phyloP scores from a whole-genome alignment of 495 filamentous ascomycete species.

The Podospora anserina region DNA sequence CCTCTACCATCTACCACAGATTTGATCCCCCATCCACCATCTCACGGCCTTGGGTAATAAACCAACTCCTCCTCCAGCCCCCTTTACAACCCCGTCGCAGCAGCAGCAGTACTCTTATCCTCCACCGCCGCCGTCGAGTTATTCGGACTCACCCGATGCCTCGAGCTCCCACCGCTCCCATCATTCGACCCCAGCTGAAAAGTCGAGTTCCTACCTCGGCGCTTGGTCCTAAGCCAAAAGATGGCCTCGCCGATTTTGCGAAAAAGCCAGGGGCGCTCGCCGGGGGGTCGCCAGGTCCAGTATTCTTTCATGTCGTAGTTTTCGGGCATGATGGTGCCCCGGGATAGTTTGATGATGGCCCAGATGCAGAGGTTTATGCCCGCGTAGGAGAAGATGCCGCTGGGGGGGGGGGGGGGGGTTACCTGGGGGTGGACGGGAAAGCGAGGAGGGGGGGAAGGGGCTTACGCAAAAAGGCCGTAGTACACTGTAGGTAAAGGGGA shows the following conservation, averaged over 20 bases:
- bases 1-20: neutral
- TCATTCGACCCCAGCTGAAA: slow-evolving; percentile 15
- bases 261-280: slow-evolving; percentile 36
- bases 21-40: neutral
- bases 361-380: slow-evolving; percentile 63
- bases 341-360: slow-evolving; percentile 49
- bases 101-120: slow-evolving; percentile 3
- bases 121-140: neutral
- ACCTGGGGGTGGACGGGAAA: slow-evolving; percentile 8
- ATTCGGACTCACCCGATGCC: neutral
- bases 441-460: neutral
- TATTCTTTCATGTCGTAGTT: slow-evolving; percentile 72
- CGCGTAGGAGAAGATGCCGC: slow-evolving; percentile 70
- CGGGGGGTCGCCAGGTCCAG: slow-evolving; percentile 61
- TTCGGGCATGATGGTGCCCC: slow-evolving; percentile 61
- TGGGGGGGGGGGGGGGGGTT: slow-evolving; percentile 22
- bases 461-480: slow-evolving; percentile 70
- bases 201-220: slow-evolving; percentile 9
- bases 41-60: neutral
- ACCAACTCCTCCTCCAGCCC: neutral
- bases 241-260: slow-evolving; percentile 19
- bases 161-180: slow-evolving; percentile 7
- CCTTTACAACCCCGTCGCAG: neutral
- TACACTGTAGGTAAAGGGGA: slow-evolving; percentile 79
- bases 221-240: slow-evolving; percentile 18